Evolutionary conservation across 441 rosid genomes (phyloP).

Genomic region (Jatropha multifida): DNA sequence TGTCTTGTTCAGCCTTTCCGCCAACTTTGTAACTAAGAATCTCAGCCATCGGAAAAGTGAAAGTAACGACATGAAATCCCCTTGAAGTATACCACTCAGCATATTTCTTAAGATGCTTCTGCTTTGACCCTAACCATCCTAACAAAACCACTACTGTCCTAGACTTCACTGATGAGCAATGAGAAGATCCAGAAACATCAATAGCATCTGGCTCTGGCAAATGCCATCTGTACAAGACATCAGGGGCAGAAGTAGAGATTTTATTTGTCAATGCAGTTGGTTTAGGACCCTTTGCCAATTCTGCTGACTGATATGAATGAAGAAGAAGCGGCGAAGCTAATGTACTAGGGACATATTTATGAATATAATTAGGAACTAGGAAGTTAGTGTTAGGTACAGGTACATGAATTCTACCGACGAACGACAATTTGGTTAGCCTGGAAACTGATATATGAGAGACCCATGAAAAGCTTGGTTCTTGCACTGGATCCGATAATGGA

Average conservation of each 20-base stretch:
- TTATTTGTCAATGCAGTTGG: conserved; percentile 35
- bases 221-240: conserved; percentile 85
- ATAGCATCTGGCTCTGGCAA: conserved; percentile 64
- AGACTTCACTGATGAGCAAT: conserved; percentile 57
- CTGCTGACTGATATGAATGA: conserved; percentile 60
- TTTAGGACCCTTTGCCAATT: conserved; percentile 63
- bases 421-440: conserved; percentile 61
- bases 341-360: conserved; percentile 26
- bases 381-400: conserved; percentile 59
- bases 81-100: conserved; percentile 90
- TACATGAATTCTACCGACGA: conserved; percentile 47
- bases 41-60: conserved; percentile 86
- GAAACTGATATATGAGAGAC: conserved; percentile 54
- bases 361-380: conserved; percentile 33
- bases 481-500: conserved; percentile 32
- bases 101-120: conserved; percentile 84
- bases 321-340: conserved; percentile 46
- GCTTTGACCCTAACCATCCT: conserved; percentile 99
- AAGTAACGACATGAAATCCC: conserved; percentile 91
- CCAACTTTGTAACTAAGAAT: conserved; percentile 82
- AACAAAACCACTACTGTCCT: conserved; percentile 88
- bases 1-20: conserved; percentile 83
- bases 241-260: conserved; percentile 45
- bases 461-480: conserved; percentile 49
- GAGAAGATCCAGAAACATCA: conserved; percentile 52